Percentiles rank a stretch among this genome's conserved stretches.
These are phyloP conservation scores for Tolypocladium inflatum DNA, from an alignment of 2,329 filamentous ascomycete genomes.

Conservation along the genomic window DNA sequence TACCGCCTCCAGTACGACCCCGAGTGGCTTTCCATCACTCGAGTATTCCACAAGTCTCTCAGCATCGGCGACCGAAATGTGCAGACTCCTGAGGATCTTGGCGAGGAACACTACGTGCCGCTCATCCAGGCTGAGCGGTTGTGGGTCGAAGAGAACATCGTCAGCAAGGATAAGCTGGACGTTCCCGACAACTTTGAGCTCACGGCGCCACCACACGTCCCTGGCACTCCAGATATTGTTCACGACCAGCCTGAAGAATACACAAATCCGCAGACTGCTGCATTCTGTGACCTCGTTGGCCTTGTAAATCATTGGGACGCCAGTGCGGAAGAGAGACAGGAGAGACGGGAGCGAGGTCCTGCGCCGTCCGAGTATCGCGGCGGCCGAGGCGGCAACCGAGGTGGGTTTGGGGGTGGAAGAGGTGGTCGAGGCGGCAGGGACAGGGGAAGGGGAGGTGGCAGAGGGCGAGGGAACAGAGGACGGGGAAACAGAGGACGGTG, in stretches of 20 bases:
- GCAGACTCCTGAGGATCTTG: slow-evolving; percentile 47
- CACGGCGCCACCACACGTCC: slow-evolving; percentile 65
- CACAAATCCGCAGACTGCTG: slow-evolving; percentile 75
- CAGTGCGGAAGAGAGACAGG: slow-evolving; percentile 58
- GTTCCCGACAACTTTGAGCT: slow-evolving; percentile 70
- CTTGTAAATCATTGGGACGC: slow-evolving; percentile 70
- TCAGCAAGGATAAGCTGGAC: slow-evolving; percentile 47
- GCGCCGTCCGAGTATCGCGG: slow-evolving; percentile 25
- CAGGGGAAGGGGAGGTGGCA: slow-evolving; percentile 21
- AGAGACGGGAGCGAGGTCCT: slow-evolving; percentile 50
- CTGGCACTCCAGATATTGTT: slow-evolving; percentile 45
- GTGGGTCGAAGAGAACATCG: slow-evolving; percentile 78
- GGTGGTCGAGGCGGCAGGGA: slow-evolving; percentile 25
- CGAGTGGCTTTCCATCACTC: slow-evolving; percentile 92
- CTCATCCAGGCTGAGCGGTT: slow-evolving; percentile 59
- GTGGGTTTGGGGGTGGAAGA: slow-evolving; percentile 26
- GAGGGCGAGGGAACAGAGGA: slow-evolving; percentile 11
- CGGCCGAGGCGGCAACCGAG: slow-evolving; percentile 19
- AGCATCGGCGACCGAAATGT: slow-evolving; percentile 50
- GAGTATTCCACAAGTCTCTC: slow-evolving; percentile 62
- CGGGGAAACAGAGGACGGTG: slow-evolving; percentile 8
- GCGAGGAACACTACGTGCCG: slow-evolving; percentile 57
- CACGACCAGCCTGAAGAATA: slow-evolving; percentile 66
- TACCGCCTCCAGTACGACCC: slow-evolving; percentile 70
- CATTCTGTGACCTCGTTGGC: slow-evolving; percentile 69